Percentiles rank a stretch among this genome's conserved stretches.
phyloP scores from a whole-genome alignment of 768 basidiomycete species.

The Crassisporium funariophilum region DNA sequence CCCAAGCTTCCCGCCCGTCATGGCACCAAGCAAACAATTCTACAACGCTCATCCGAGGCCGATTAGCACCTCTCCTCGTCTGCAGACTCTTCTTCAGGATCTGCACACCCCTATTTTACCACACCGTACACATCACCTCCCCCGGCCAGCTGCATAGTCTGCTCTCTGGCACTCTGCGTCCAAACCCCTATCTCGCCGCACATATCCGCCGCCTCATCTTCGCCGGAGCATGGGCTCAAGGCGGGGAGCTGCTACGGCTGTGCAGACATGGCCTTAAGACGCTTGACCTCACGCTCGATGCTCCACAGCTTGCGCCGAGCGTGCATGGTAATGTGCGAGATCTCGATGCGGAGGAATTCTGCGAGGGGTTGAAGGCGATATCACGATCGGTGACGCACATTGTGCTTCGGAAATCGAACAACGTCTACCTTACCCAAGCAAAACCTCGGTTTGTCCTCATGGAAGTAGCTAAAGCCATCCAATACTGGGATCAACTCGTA shows the following conservation, averaged over 20 bases:
- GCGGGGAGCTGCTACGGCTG: constrained; percentile 38
- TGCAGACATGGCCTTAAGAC: constrained; percentile 21
- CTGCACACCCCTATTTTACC: constrained; percentile 58
- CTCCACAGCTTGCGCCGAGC: constrained; percentile 27
- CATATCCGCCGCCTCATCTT: constrained; percentile 45
- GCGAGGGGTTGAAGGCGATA: constrained; percentile 40
- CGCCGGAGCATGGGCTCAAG: constrained; percentile 41
- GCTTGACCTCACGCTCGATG: constrained; percentile 41
- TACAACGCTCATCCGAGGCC: constrained; percentile 35
- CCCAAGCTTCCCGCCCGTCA: constrained; percentile 11
- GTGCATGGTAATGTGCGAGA: constrained; percentile 14
- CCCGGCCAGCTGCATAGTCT: constrained; percentile 39
- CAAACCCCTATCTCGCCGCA: constrained; percentile 37
- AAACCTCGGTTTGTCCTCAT: constrained; percentile 46
- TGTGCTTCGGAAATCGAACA: constrained; percentile 51
- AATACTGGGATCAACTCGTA: constrained; percentile 49
- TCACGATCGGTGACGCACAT: constrained; percentile 41
- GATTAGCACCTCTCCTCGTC: constrained; percentile 55
- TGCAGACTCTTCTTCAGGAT: constrained; percentile 57
- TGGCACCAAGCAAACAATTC: constrained; percentile 16
- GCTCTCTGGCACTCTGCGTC: constrained; percentile 38
- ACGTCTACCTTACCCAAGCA: constrained; percentile 57
- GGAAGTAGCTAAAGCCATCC: constrained; percentile 47
- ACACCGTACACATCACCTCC: constrained; percentile 47
- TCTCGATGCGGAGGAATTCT: constrained; percentile 39